Evolutionary conservation across 2,329 filamentous ascomycete species (phyloP).

Genomic region (Phaeosphaeria sp.): DNA sequence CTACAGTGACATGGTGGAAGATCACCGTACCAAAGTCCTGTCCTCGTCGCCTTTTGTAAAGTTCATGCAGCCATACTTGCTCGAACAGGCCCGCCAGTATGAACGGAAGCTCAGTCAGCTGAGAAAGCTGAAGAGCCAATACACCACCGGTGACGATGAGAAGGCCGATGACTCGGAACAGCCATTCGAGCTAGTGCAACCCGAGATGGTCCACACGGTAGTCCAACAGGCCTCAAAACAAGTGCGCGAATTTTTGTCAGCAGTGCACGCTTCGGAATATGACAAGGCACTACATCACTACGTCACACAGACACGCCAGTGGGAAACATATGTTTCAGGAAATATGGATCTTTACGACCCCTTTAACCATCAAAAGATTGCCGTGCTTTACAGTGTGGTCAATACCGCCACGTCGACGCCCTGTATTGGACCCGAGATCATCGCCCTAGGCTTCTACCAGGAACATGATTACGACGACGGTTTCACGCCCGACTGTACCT

Average conservation of each 20-base stretch:
- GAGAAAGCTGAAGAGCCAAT: slow-evolving; percentile 80
- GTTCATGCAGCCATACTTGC: slow-evolving; percentile 89
- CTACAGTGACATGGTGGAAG: slow-evolving; percentile 93
- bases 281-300: slow-evolving; percentile 95
- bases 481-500: slow-evolving; percentile 82
- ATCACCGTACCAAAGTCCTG: slow-evolving; percentile 89
- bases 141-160: slow-evolving; percentile 49
- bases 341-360: slow-evolving; percentile 92
- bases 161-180: slow-evolving; percentile 56
- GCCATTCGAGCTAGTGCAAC: slow-evolving; percentile 88
- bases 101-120: slow-evolving; percentile 84
- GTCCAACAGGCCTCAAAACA: slow-evolving; percentile 81
- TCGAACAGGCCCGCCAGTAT: slow-evolving; percentile 91
- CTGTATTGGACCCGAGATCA: slow-evolving; percentile 87
- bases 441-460: slow-evolving; percentile 92
- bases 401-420: slow-evolving; percentile 94
- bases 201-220: slow-evolving; percentile 91
- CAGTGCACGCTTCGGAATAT: slow-evolving; percentile 95
- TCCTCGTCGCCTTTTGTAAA: slow-evolving; percentile 97
- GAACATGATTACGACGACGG: slow-evolving; percentile 77
- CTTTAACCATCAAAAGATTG: slow-evolving; percentile 94
- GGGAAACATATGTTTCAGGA: slow-evolving; percentile 92
- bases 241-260: slow-evolving; percentile 91
- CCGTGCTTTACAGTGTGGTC: slow-evolving; percentile 90
- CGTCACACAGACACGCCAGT: slow-evolving; percentile 90